phyloP scores from a whole-genome alignment of 2,329 filamentous ascomycete genomes.

The Colletotrichum tabaci region DNA sequence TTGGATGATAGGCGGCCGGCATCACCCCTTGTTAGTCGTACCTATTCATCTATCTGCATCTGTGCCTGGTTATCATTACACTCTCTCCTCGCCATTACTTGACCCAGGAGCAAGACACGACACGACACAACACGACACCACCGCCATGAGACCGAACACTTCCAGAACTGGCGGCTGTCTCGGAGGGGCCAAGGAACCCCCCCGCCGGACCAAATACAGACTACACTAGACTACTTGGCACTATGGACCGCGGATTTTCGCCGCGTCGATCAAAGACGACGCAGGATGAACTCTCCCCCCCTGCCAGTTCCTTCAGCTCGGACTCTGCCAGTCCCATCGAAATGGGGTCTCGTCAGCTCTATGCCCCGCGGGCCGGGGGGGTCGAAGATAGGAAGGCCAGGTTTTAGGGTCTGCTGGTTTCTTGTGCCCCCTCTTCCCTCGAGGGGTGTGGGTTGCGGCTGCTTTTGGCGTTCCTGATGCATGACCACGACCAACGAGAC shows the following conservation, averaged over 20 bases:
- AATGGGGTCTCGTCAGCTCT: slow-evolving; percentile 16
- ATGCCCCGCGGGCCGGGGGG: slow-evolving; percentile 27
- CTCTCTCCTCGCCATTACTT: not conserved
- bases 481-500: too few relatives aligned
- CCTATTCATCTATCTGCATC: too few relatives aligned
- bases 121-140: not conserved
- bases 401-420: not conserved
- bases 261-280: slow-evolving; percentile 30
- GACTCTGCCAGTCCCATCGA: slow-evolving; percentile 19
- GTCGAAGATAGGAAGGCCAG: slow-evolving; percentile 3
- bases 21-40: not conserved
- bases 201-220: not conserved
- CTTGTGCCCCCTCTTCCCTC: not conserved
- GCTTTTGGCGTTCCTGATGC: too few relatives aligned
- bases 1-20: not conserved
- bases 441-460: too few relatives aligned
- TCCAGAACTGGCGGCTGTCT: not conserved
- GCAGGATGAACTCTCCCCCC: slow-evolving; percentile 29
- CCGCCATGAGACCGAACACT: too few relatives aligned
- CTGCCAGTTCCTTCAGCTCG: not conserved
- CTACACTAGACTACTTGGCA: not conserved
- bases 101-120: not conserved
- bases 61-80: too few relatives aligned
- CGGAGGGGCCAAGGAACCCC: not conserved
- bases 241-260: slow-evolving; percentile 14